Evolutionary conservation across 495 filamentous ascomycete species (phyloP).

Genomic region (Penicillium dipodomyicola): DNA sequence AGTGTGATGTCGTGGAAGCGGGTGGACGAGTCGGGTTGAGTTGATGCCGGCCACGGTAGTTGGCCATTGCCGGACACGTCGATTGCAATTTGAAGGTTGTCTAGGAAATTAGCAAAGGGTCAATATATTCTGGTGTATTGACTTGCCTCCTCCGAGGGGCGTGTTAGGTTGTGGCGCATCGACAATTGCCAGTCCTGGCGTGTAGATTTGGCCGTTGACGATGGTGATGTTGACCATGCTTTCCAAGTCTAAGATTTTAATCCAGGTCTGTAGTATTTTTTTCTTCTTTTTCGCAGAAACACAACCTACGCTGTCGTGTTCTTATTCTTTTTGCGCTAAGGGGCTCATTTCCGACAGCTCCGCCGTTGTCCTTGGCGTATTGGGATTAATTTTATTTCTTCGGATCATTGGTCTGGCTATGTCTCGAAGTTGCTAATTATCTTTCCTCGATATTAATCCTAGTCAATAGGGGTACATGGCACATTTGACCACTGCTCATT

Average conservation of each 20-base stretch:
- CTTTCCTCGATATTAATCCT: not conserved
- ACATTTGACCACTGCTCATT: not conserved
- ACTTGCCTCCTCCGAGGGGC: conserved; percentile 61
- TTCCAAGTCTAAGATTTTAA: not conserved
- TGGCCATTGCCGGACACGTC: conserved; percentile 64
- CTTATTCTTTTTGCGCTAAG: conserved; percentile 11
- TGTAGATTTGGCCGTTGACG: conserved; percentile 60
- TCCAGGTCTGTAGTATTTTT: not conserved
- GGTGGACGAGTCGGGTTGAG: conserved; percentile 40
- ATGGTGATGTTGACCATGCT: conserved; percentile 45
- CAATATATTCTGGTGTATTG: not conserved
- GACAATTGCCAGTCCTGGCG: conserved; percentile 61
- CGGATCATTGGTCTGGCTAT: conserved; percentile 1
- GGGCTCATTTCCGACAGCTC: conserved; percentile 26
- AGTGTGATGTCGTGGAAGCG: conserved; percentile 62
- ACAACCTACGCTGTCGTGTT: not conserved
- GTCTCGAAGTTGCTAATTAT: too few species aligned
- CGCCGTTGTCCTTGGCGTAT: conserved; percentile 19
- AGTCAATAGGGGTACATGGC: not conserved
- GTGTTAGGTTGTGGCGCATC: conserved; percentile 66
- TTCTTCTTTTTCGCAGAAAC: not conserved
- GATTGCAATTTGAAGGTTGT: conserved; percentile 62
- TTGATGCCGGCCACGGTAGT: conserved; percentile 54
- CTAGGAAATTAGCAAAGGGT: conserved; percentile 28
- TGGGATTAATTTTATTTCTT: conserved; percentile 17